A percentile compares a stretch with the other conserved stretches of the same genome.
Conservation (phyloP, 352 stramenopile species). For the Ophiocytium majus region DNA sequence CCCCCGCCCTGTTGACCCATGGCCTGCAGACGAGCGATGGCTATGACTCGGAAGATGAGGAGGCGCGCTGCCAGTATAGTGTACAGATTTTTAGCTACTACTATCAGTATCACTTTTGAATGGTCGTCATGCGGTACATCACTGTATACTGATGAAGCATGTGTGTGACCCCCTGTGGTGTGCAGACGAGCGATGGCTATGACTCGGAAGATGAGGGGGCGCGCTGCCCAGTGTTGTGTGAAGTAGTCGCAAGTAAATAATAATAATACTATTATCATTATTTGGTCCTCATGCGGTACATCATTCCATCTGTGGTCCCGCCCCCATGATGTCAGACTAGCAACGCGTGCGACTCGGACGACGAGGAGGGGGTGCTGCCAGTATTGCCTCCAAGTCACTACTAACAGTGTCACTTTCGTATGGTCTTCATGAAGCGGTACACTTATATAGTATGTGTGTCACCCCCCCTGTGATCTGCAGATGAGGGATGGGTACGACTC, state of each 20-base stretch:
- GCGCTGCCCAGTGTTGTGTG: too few species aligned
- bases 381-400: too few species aligned
- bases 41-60: conserved; percentile 34
- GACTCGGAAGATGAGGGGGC: conserved; percentile 35
- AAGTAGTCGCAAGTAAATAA: too few species aligned
- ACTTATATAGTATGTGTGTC: background rate
- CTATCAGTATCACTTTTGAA: background rate
- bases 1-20: background rate
- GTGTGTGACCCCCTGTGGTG: background rate
- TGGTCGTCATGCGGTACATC: background rate
- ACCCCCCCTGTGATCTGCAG: background rate
- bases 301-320: background rate
- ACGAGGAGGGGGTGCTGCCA: conserved; percentile 41
- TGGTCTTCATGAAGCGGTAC: too few species aligned
- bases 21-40: background rate
- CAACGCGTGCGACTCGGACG: conserved; percentile 13
- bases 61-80: conserved; percentile 40
- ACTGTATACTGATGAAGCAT: background rate
- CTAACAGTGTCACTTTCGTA: too few species aligned
- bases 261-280: too few species aligned
- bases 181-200: conserved; percentile 8
- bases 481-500: background rate
- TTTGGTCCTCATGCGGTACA: background rate
- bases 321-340: background rate
- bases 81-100: too few species aligned